Conservation (phyloP, 768 basidiomycete genomes). For the Tricholoma bakamatsutake region DNA sequence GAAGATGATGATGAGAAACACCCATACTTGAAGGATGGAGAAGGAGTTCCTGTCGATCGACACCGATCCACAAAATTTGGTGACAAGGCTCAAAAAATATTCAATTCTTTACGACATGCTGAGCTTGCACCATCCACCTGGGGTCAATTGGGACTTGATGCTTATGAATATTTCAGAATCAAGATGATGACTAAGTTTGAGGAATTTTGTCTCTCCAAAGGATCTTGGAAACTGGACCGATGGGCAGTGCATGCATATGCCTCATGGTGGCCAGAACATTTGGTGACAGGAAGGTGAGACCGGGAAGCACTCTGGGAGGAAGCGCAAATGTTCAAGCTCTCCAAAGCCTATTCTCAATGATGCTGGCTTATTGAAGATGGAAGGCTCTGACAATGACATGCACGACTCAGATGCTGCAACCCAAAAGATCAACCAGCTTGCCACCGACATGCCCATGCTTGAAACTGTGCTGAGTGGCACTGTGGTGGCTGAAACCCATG, state of each 20-base stretch:
- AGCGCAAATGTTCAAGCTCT: neutral
- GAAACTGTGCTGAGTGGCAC: neutral
- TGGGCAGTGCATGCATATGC: neutral
- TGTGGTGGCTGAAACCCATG: no score
- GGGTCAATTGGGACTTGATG: neutral
- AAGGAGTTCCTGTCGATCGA: neutral
- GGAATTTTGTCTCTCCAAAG: neutral
- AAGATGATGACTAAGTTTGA: neutral
- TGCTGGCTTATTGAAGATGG: neutral
- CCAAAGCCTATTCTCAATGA: neutral
- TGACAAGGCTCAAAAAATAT: neutral
- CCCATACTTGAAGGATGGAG: neutral
- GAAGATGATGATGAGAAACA: constrained; percentile 1
- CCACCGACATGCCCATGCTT: neutral
- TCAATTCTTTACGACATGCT: neutral
- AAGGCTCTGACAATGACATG: neutral
- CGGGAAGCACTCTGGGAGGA: neutral
- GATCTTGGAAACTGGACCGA: constrained; percentile 1
- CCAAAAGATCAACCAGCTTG: neutral
- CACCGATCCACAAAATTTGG: neutral
- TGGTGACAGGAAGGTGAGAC: neutral
- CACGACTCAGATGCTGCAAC: neutral
- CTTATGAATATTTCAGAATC: neutral
- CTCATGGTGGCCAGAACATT: neutral
- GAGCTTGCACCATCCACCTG: neutral